Base-by-base conservation (phyloP, 2,329 filamentous ascomycete species). In the Venturia effusa region DNA sequence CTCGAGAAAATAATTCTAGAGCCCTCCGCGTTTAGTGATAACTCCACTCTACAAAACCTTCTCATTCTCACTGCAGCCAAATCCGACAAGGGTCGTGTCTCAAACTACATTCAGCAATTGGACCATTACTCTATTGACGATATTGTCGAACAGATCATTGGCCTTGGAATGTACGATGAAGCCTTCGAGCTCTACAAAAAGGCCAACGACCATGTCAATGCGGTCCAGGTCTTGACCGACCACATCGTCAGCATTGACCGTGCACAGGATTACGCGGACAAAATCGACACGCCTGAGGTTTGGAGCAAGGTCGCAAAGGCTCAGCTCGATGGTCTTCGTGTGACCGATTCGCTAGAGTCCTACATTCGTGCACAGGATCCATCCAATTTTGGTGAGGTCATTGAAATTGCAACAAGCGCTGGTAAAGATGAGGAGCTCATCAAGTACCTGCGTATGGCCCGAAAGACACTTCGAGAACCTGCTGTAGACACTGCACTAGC, bases 1-100 rank as follows among this genome's bases (percentile, higher is more conserved):
- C 84, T 99, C 22, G 95, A 99, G 82, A 99, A 97, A 86, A 99
- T 99, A 69, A 93, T 99, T 39, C 81, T 99, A n/a, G 94, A 99
- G 81, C 95, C 94, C n/a, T 96, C 93, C 4, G 90, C 90, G 5
- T 99, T 99, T 82, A 97, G 91, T 71, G 95, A 99, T 78, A 99
- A 99, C 77, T 85, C 91, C 72, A 97, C 90, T 74, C 82, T 99
- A 65, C 95, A 99, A 78, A 99, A 99, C 76, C 79, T 99, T 66
- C 85, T 99, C 66, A 90, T 99, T 81, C 88, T 97, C 71, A 99
- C 94, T 32, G 94, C 95, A 55, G 92, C 92, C 70, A 97, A 97
- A 80, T 92, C 94, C 15, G 95, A 99, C 76, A 96, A 97, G 80
- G 84, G 88, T 61, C 89, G 92, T 70, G 87, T 99, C 64, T 95